phyloP scores from a whole-genome alignment of 2,329 filamentous ascomycete genomes.

The Fusarium falciforme region DNA sequence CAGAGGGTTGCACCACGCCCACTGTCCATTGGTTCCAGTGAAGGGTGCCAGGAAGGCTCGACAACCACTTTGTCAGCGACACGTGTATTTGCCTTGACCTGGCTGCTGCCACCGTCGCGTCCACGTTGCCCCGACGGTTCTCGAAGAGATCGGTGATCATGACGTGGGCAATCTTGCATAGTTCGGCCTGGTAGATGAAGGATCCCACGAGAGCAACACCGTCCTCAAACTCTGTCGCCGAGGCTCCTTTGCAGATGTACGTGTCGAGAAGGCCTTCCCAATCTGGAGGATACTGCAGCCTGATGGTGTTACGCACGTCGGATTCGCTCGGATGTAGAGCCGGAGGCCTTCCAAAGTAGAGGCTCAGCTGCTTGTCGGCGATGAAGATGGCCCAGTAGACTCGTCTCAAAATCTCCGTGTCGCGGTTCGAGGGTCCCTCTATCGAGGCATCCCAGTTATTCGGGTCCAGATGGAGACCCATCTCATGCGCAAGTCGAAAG shows the following conservation, averaged over 20 bases:
- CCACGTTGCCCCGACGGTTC: conserved; percentile 56
- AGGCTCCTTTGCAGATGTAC: conserved; percentile 58
- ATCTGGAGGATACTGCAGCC: conserved; percentile 61
- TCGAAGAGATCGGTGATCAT: conserved; percentile 65
- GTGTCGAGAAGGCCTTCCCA: conserved; percentile 60
- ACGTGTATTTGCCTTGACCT: conserved; percentile 60
- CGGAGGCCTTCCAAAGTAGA: conserved; percentile 63
- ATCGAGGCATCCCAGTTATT: conserved; percentile 59
- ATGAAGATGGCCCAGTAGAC: conserved; percentile 64
- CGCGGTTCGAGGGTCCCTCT: conserved; percentile 47
- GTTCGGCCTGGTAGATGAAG: conserved; percentile 60
- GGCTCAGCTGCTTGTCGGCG: conserved; percentile 62
- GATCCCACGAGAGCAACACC: conserved; percentile 56
- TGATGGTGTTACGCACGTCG: conserved; percentile 61
- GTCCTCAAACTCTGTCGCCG: conserved; percentile 60
- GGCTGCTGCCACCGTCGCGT: conserved; percentile 54
- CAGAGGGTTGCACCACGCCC: conserved; percentile 57
- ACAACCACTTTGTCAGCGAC: conserved; percentile 59
- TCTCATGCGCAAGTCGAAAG: conserved; percentile 62
- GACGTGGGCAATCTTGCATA: conserved; percentile 60
- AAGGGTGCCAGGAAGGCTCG: conserved; percentile 57
- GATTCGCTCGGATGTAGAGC: conserved; percentile 62
- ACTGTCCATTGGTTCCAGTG: conserved; percentile 65
- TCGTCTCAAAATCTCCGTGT: conserved; percentile 60
- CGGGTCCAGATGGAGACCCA: conserved; percentile 64